Base-by-base conservation (phyloP, 176 grass and related monocot genomes). In the Pharus latifolius region DNA sequence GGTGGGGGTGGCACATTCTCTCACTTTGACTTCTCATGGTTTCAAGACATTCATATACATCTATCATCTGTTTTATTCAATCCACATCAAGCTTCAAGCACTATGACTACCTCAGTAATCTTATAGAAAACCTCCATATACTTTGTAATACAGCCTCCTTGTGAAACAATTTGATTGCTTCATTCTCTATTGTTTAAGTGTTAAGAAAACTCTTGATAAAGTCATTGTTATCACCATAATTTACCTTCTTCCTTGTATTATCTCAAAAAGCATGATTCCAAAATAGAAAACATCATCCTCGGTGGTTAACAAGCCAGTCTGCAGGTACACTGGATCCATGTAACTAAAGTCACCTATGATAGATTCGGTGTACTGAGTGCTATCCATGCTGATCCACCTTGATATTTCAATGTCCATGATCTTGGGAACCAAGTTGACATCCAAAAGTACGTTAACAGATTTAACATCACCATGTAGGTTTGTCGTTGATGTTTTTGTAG, bases 381-480 rank as follows among this genome's bases (percentile, higher is more conserved):
- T 49, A 11, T 71, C 24, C 12, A 53, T 17, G 0, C 28, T 27
- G 30, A 71, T 1, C 10, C 50, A 19, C 50, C 22, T 71, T 22
- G 67, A 71, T 35, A 49, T 49, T 71, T 49, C 67, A 37, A 71
- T 52, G 40, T 71, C 67, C 22, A 49, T 52, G 16, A 71, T 49
- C 16, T 53, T 50, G 0, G n/a, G n/a, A n/a, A 32, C 67, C 0
- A 17, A 5, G 15, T 71, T 47, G 4, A 35, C 27, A 52, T 54
- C 24, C n/a, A n/a, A n/a, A n/a, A n/a, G n/a, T n/a, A n/a, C n/a
- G n/a, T n/a, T n/a, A n/a, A 55, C 32, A 26, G 18, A 71, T 37
- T 71, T 71, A 1, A 71, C 67, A 53, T 71, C 67, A 55, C 67
- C 67, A 31, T 71, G 67, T 52, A 71, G 46, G 11, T 52, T 71